Evolutionary conservation across 2,329 filamentous ascomycete genomes (phyloP), one percentile per base, ranked within the genome.

Genomic region (Colletotrichum chlorophyti): DNA sequence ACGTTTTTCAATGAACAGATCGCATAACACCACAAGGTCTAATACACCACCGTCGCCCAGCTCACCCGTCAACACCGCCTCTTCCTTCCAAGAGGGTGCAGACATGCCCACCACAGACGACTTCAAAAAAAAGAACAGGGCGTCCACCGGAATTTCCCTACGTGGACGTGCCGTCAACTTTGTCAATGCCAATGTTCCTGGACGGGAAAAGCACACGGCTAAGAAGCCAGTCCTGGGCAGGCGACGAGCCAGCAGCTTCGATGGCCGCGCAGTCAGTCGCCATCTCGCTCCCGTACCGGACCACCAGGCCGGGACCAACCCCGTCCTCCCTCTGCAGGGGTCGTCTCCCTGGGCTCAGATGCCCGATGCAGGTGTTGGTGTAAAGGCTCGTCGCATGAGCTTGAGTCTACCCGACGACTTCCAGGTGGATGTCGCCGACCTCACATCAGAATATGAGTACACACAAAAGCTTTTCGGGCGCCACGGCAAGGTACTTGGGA

Each of bases 381-480:
- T 91, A 70, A 94, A 93, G 75, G 87, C 91, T 26, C 83, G 90
- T n/a, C 86, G 90, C 47, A 79, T 94, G 76, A 93, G 90, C 68
- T 72, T 91, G 45, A 89, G 83, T 66, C 76, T 92, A 23, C 88
- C 89, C 2, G 89, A 92, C 65, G 88, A 91, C 65, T 91, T 92
- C 68, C 83, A 82, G 2, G 87, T 93, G 26, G 87, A 91, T 60
- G 82, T 87, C 9, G 88, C 81, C 23, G 87, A 91, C 48, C 79
- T 94, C 4, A 80, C 84, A 59, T 79, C 81, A 42, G 90, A 93
- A 65, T 94, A 87, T 65, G 86, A 88, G 61, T 89, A 88, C 63
- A 81, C 84, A 63, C 88, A 86, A 72, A 86, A 90, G 64, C 76
- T 94, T 48, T 80, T 91, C 27, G 89, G 90, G 8, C 86, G 87